Evolutionary conservation across 441 rosid genomes (phyloP), one percentile per base, ranked within the genome.

Genomic region (Croton laevigatus): DNA sequence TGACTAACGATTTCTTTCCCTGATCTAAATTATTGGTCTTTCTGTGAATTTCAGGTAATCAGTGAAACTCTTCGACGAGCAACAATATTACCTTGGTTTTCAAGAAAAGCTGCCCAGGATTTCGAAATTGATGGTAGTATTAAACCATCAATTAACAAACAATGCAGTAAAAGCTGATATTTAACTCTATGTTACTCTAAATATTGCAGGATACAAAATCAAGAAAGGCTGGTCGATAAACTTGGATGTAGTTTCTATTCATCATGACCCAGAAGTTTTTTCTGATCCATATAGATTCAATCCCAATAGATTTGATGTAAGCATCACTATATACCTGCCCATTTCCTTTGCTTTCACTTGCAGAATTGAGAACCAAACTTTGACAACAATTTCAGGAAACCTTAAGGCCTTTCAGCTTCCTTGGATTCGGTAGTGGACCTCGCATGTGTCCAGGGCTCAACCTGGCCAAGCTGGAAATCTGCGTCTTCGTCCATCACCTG

Each of bases 31-130:
- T 11, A 6, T 65, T 38, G 53, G 11, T 14, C 22, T 27, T 46
- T 42, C 58, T 54, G n/a, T 65, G 60, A 62, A 68, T 22, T 74
- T 62, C 84, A 86, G 93, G 88, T 88, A 48, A 78, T 81, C 58
- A 86, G 72, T 71, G 91, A 85, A 78, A 85, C 87, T 70, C 89
- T 88, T 36, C 80, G 91, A 69, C 76, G 81, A 76, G 90, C 89
- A 55, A 85, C 93, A 3, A 66, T 84, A 65, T 73, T 86, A 52
- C 89, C 93, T 46, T 86, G 93, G 93, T 83, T 75, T 74, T 86
- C 91, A 36, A 82, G 91, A 71, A 88, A 83, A 81, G 89, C 89
- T 70, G 87, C 89, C n/a, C 88, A 75, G 76, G 91, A 86, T 73
- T 88, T 86, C 27, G 84, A 86, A 79, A 83, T 86, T 67, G 86